A percentile compares a stretch with the other conserved stretches of the same genome.
These are phyloP conservation scores for Ajuga reptans DNA, from an alignment of 305 asterid genomes.

Conservation along the genomic window DNA sequence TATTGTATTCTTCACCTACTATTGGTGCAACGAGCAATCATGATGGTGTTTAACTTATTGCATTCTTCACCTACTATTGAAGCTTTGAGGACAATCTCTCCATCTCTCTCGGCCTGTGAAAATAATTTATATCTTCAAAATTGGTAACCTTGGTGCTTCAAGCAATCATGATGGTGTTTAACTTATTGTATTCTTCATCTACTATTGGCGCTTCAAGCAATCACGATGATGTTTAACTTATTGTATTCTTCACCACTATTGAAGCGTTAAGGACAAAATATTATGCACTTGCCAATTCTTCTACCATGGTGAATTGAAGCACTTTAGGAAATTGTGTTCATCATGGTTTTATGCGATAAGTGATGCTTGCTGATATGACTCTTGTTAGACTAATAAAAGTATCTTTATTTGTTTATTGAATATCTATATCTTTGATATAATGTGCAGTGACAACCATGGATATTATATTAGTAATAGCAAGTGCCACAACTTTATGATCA, in stretches of 20 bases:
- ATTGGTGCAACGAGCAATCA: no score
- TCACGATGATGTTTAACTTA: background rate
- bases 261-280: constrained; percentile 8
- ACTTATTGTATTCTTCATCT: no score
- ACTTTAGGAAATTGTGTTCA: background rate
- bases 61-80: no score
- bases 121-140: background rate
- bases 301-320: background rate
- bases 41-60: no score
- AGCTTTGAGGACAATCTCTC: no score
- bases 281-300: constrained; percentile 1
- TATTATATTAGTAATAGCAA: constrained; percentile 14
- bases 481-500: constrained; percentile 11
- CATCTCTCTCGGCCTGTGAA: no score
- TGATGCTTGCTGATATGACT: constrained; percentile 5
- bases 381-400: background rate
- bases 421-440: background rate
- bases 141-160: constrained; percentile 9
- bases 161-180: no score
- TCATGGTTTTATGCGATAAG: constrained; percentile 8
- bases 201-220: no score
- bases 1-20: no score
- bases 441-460: background rate
- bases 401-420: background rate
- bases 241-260: background rate